Percentiles rank a stretch among this genome's conserved stretches.
Conservation (phyloP, 1,139 yeast genomes). For the Nakaseomyces sp. region DNA sequence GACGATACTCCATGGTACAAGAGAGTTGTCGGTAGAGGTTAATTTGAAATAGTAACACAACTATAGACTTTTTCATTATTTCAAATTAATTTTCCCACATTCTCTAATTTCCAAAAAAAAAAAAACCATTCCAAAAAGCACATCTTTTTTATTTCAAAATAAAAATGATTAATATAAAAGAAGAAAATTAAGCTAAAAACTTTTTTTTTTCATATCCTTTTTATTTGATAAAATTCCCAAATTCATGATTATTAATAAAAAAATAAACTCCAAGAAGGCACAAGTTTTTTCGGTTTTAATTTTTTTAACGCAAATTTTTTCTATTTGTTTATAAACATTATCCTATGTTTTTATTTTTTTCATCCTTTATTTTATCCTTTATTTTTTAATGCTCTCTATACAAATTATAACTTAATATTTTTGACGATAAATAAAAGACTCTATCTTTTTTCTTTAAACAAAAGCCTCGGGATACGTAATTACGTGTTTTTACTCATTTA, state of each 20-base stretch:
- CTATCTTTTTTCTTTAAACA: not conserved
- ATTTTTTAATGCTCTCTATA: conserved; percentile 1
- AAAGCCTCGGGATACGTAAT: too few species aligned
- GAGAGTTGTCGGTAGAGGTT: conserved; percentile 18
- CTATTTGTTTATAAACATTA: not conserved
- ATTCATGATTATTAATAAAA: not conserved
- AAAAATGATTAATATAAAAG: too few species aligned
- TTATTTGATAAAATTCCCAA: conserved; percentile 2
- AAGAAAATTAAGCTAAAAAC: not conserved
- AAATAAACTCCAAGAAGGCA: not conserved
- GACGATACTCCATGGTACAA: conserved; percentile 19
- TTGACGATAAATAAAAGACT: conserved; percentile 1
- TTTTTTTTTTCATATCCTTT: not conserved
- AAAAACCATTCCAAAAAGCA: too few species aligned
- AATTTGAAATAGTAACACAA: not conserved
- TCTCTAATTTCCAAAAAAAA: too few species aligned
- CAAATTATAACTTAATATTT: not conserved
- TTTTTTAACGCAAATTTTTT: not conserved
- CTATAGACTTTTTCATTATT: not conserved
- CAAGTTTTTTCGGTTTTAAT: not conserved
- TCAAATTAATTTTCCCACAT: not conserved
- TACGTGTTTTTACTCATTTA: too few species aligned
- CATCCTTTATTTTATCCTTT: not conserved
- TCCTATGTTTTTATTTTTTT: not conserved
- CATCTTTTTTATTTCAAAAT: too few species aligned